phyloP scores from a whole-genome alignment of 805 yeast genomes.

The Tetrapisispora iriomotensis region DNA sequence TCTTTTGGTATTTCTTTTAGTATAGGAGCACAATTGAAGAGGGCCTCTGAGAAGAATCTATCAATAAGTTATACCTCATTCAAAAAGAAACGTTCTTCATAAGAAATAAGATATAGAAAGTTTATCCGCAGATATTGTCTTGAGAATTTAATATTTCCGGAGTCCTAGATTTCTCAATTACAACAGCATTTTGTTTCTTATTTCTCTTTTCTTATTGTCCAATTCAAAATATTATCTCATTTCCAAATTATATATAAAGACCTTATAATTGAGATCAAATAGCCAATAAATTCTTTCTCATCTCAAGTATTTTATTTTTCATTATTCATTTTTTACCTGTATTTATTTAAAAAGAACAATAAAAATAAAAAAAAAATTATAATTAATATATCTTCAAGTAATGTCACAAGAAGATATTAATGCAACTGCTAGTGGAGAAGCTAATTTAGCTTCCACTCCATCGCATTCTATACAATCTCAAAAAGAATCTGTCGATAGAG shows the following conservation, averaged over 20 bases:
- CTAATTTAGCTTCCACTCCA: conserved; percentile 1
- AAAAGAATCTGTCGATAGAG: conserved; percentile 7
- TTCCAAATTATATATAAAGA: neutral
- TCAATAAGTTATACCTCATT: too few species aligned
- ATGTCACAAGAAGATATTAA: conserved; percentile 2
- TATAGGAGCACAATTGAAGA: too few species aligned
- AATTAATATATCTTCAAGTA: neutral
- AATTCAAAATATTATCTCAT: neutral
- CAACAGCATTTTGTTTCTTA: too few species aligned
- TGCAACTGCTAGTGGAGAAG: neutral
- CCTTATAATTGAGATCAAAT: neutral
- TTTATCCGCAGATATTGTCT: neutral
- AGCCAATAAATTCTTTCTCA: neutral
- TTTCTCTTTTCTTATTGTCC: neutral
- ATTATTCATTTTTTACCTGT: neutral
- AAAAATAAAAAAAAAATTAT: neutral
- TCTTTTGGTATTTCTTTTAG: too few species aligned
- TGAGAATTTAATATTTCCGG: neutral
- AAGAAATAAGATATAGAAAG: neutral
- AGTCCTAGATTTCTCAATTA: neutral
- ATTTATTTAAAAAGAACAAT: neutral
- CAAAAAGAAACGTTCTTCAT: too few species aligned
- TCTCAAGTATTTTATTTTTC: neutral
- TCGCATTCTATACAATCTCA: conserved; percentile 8
- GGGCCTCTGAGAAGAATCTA: too few species aligned